Base-by-base conservation (phyloP, 2,329 filamentous ascomycete genomes). In the Scleromitrula shiraiana region DNA sequence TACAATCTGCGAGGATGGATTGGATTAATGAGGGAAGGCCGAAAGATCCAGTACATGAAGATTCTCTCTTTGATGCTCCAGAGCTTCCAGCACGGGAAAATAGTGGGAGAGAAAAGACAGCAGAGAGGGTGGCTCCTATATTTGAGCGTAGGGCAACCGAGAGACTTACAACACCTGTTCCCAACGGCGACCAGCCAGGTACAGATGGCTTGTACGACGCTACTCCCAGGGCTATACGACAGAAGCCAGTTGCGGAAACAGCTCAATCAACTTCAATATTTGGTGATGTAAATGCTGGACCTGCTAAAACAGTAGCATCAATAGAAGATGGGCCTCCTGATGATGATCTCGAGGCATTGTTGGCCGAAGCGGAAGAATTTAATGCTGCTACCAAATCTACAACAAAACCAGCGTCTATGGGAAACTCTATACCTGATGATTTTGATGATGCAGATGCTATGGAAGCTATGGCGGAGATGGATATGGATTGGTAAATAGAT, bases 1-100 rank as follows among this genome's bases (percentile, higher is more conserved):
- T 97, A 64, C 78, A 86, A 54, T 76, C 79, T 26, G 84, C 83
- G 68, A 76, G 91, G 51, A 79, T 78, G 63, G 81, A 85, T 53
- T 95, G 88, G 85, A 91, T 97, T 56, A 78, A 91, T 49, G 86
- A 94, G 64, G 72, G 76, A 7, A 85, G 77, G 55, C 78, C 80
- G 0, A 76, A 68, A 39, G 45, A 46, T 12, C 47, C 46, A 33
- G 53, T 53, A 33, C 45, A 56, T 5, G 65, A 64, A 1, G 62
- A 65, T 10, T 53, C 56, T 6, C 12, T 61, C 45, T 58, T 55
- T 26, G 55, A 61, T 14, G 59, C 63, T 7, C 56, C 59, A 5
- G 41, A 40, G 36, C 50, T 55, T 15, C 56, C 54, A 40, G 42
- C 58, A 19, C 53, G 61, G 53, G 56, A 63, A 26, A 56, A 61